Base-by-base conservation (phyloP, 257 asterid genomes). In the Apocynum venetum region DNA sequence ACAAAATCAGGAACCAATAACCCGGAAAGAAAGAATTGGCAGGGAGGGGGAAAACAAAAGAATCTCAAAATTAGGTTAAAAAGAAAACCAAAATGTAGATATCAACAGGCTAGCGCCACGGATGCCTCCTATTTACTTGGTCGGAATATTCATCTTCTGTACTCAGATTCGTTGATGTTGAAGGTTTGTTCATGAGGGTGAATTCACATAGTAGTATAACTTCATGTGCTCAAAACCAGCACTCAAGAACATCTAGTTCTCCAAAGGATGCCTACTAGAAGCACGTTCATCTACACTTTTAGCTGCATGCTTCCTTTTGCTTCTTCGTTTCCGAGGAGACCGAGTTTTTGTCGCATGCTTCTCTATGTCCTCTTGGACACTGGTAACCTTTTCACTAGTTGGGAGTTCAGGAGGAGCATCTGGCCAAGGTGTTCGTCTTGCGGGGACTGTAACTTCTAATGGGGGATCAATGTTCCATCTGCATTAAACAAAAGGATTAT, bases 391-490 rank as follows among this genome's bases (percentile, higher is more conserved):
- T 56, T 87, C 93, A 72, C 59, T 71, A 41, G 89, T 76, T 25
- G 93, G 91, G 84, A 92, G 92, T 75, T 96, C 97, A 0, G 97
- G 97, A 63, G 97, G 96, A 82, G 95, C 87, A 80, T 93, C 97
- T 0, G 99, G 99, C 99, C 99, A 96, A 44, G 99, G 97, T 8
- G 98, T 96, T 77, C 86, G 96, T 84, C 89, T 93, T 70, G 97
- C 97, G 7, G 98, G 91, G 83, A 96, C 91, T 0, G 94, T 93
- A 72, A 96, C 90, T 35, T 94, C 95, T 59, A 96, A 65, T 49
- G 97, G 98, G 60, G 98, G 94, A 80, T 92, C 94, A 46, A 93
- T 89, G 70, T 89, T 88, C 99, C 99, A 96, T 81, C 99, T 96
- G 91, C 78, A 77, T 61, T 2, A 12, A 71, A n/a, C 41, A 57